These are phyloP conservation scores for Aspergillus sp. DNA, from an alignment of 2,329 filamentous ascomycete species.

Conservation along the genomic window DNA sequence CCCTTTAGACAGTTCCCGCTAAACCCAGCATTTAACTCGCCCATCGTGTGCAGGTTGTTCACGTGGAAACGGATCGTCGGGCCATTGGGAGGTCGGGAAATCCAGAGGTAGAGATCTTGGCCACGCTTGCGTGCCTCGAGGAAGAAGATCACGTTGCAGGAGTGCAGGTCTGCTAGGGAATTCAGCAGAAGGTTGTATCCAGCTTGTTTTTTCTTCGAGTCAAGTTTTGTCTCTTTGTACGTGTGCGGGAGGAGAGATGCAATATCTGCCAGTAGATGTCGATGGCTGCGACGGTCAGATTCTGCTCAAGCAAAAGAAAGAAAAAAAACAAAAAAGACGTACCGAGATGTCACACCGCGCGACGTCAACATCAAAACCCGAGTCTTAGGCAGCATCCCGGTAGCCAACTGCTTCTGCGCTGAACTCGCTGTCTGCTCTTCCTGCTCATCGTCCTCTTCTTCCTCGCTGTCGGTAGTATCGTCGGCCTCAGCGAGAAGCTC, in stretches of 20 bases:
- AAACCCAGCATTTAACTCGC: constrained; percentile 73
- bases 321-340: constrained; percentile 17
- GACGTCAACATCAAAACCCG: constrained; percentile 85
- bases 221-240: constrained; percentile 91
- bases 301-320: background rate
- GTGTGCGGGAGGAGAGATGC: constrained; percentile 82
- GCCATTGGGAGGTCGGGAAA: constrained; percentile 81
- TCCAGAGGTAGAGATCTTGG: constrained; percentile 89
- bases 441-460: constrained; percentile 28
- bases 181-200: constrained; percentile 66
- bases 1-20: constrained; percentile 95
- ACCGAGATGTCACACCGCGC: constrained; percentile 83
- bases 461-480: constrained; percentile 33
- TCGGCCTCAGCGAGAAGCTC: constrained; percentile 29
- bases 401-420: constrained; percentile 26
- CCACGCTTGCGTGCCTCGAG: constrained; percentile 85
- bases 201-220: constrained; percentile 69
- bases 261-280: constrained; percentile 85
- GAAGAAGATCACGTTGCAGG: constrained; percentile 90
- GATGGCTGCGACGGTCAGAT: constrained; percentile 57
- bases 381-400: constrained; percentile 37
- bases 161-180: constrained; percentile 69
- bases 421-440: constrained; percentile 20
- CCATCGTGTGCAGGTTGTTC: constrained; percentile 78
- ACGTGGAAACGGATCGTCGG: constrained; percentile 54